Conservation (phyloP, 2,329 filamentous ascomycete species). For the Plenodomus tracheiphilus region DNA sequence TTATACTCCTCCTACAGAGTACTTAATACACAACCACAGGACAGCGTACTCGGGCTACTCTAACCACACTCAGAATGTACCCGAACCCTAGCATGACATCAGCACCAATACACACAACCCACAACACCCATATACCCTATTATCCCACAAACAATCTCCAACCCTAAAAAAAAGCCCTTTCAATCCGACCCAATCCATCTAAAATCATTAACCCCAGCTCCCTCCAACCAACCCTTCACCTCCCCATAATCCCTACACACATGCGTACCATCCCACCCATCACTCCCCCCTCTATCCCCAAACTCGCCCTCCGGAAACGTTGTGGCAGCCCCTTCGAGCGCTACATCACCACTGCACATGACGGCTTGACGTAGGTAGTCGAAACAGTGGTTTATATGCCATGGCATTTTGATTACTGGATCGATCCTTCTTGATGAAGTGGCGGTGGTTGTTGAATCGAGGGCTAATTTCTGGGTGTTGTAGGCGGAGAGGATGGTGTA, state of each 20-base stretch:
- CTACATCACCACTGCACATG: constrained; percentile 41
- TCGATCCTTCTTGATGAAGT: too few relatives aligned
- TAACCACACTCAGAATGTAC: too few relatives aligned
- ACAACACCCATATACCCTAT: too few relatives aligned
- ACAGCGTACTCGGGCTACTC: too few relatives aligned
- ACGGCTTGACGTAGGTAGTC: constrained; percentile 40
- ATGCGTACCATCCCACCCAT: constrained; percentile 41
- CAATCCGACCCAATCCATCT: constrained; percentile 37
- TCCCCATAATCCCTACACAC: constrained; percentile 39
- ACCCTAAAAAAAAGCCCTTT: too few relatives aligned
- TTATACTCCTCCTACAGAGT: too few relatives aligned
- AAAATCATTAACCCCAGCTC: constrained; percentile 28
- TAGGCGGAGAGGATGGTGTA: constrained; percentile 40
- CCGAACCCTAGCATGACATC: too few relatives aligned
- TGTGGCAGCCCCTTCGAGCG: constrained; percentile 37
- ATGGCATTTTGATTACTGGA: constrained; percentile 32
- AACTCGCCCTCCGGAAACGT: constrained; percentile 30
- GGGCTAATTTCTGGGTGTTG: constrained; percentile 28
- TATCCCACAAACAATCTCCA: too few relatives aligned
- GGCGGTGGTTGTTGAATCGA: constrained; percentile 6
- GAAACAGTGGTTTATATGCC: constrained; percentile 43
- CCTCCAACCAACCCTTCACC: constrained; percentile 35
- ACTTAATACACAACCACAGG: too few relatives aligned
- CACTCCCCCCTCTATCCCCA: constrained; percentile 37
- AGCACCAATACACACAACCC: too few relatives aligned